Evolutionary conservation across 805 yeast genomes (phyloP).

Genomic region (Cyberlindnera petersonii): DNA sequence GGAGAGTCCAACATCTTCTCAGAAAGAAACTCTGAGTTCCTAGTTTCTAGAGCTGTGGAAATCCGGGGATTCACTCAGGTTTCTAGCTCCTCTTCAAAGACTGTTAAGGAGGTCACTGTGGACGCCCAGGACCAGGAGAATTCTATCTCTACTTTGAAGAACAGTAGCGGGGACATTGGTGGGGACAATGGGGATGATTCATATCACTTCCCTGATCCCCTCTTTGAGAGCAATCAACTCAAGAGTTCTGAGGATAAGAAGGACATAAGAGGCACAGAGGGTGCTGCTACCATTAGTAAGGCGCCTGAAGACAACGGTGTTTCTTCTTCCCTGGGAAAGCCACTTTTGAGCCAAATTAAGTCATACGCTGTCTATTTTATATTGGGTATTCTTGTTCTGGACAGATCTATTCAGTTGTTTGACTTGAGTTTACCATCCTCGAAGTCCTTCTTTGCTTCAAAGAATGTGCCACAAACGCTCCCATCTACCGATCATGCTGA

Average conservation of each 20-base stretch:
- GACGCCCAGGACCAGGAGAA: constrained; percentile 11
- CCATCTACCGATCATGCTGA: not conserved
- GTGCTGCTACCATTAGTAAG: constrained; percentile 1
- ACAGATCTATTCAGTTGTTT: constrained; percentile 19
- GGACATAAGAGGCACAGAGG: not conserved
- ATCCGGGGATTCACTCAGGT: constrained; percentile 1
- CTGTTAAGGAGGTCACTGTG: not conserved
- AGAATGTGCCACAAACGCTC: not conserved
- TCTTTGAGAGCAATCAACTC: constrained; percentile 1
- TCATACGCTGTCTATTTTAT: constrained; percentile 10
- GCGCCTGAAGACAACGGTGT: no score
- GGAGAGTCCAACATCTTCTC: constrained; percentile 16
- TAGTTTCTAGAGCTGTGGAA: constrained; percentile 6
- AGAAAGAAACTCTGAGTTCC: constrained; percentile 21
- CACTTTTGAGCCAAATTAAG: constrained; percentile 3
- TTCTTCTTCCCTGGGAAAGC: not conserved
- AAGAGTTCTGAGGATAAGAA: no score
- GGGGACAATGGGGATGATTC: constrained; percentile 1
- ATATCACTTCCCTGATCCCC: constrained; percentile 10
- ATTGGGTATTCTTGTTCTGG: constrained; percentile 19
- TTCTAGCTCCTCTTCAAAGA: constrained; percentile 6
- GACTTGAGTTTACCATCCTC: constrained; percentile 12
- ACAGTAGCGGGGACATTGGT: not conserved
- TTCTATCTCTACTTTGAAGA: constrained; percentile 7
- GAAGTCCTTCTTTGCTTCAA: constrained; percentile 4